Percentiles rank a stretch among this genome's conserved stretches.
These are phyloP conservation scores for Geosmithia flava DNA, from an alignment of 2,329 filamentous ascomycete genomes.

Conservation along the genomic window DNA sequence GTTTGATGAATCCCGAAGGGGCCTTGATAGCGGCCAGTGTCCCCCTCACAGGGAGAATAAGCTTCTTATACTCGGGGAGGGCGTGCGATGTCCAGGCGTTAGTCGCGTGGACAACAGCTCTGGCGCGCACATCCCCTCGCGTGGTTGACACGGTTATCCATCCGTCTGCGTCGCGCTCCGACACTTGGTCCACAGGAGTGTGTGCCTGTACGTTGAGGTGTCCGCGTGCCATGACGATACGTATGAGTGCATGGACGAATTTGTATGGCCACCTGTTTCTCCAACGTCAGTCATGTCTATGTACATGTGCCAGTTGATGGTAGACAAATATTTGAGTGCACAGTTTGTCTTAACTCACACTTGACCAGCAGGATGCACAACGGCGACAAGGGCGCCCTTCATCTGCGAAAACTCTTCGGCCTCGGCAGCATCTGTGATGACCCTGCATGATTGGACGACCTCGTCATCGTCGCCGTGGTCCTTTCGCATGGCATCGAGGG, in stretches of 20 bases:
- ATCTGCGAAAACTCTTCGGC: neutral
- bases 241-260: constrained; percentile 6
- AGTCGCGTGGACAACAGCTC: constrained; percentile 45
- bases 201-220: constrained; percentile 3
- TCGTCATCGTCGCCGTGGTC: neutral
- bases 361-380: neutral
- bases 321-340: neutral
- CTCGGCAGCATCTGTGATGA: neutral
- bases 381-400: neutral
- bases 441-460: neutral
- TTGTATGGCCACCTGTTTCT: constrained; percentile 5
- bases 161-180: neutral
- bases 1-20: neutral
- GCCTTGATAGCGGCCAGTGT: neutral
- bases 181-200: neutral
- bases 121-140: neutral
- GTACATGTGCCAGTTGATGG: neutral
- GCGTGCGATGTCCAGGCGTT: constrained; percentile 56
- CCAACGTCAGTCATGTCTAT: too few species aligned
- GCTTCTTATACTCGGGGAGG: constrained; percentile 42
- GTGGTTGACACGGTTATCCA: neutral
- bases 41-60: constrained; percentile 40
- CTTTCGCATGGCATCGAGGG: neutral
- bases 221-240: neutral
- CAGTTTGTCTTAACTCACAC: neutral